Base-by-base conservation (phyloP, 1,284 basidiomycete genomes). In the Ustilago trichophora region DNA sequence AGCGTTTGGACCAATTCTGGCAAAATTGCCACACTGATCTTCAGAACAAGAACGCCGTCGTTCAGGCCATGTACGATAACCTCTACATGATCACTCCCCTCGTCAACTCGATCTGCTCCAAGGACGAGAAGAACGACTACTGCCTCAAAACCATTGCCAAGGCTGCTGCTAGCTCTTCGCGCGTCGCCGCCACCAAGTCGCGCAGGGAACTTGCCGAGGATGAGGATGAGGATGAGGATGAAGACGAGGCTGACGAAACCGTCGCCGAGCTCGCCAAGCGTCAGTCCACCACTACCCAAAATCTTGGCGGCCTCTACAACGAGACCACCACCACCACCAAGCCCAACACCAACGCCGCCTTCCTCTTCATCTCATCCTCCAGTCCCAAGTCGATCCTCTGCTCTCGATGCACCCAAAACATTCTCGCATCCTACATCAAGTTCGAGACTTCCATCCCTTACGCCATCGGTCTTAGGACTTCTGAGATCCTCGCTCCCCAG, bases 391-490 rank as follows among this genome's bases (percentile, higher is more conserved):
- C 56, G 22, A 64, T 76, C 48, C 72, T 77, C 29, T 77, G 76
- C 62, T 68, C 69, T 33, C 43, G 46, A n/a, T 77, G 76, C 71
- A 53, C 74, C 12, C 63, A 69, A 35, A 52, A 46, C 47, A 76
- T 77, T 46, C 50, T 77, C 21, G 76, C 74, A 10, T 41, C 50
- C 10, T 77, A 77, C 60, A 77, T 77, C 60, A 50, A 60, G 41
- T 77, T 77, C 21, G 76, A 77, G 41, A 71, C 72, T 12, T 73
- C 74, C 11, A 68, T 76, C 37, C 76, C 76, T 3, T 77, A 77
- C 54, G 74, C 66, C 19, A 76, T 77, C 48, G 76, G 76, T 10
- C 52, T 77, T 12, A 37, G 62, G 27, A 70, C 60, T 8, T 73
- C 70, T 3, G 42, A 58, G 19, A 67, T 67, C 27, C 44, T 77